Conservation (phyloP, 257 asterid genomes). For the Sherardia arvensis region DNA sequence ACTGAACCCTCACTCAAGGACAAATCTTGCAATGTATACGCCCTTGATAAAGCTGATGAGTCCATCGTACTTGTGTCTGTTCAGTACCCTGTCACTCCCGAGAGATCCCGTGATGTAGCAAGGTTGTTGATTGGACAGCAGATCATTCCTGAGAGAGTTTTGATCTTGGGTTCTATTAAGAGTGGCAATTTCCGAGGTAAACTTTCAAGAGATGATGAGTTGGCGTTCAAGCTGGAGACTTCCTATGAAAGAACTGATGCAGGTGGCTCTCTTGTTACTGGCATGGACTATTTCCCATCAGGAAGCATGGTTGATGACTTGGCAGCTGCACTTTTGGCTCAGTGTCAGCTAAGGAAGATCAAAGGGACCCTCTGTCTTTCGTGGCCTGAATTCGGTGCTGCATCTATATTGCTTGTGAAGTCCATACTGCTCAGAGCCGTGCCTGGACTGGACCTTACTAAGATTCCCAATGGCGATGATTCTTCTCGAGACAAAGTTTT, state of each 20-base stretch:
- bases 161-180: conserved; percentile 68
- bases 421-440: conserved; percentile 51
- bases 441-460: conserved; percentile 31
- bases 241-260: conserved; percentile 39
- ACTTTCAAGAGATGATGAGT: conserved; percentile 63
- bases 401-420: conserved; percentile 46
- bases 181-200: conserved; percentile 70
- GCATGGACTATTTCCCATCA: conserved; percentile 72
- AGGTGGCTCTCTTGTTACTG: conserved; percentile 33
- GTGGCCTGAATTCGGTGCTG: conserved; percentile 76
- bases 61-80: conserved; percentile 49
- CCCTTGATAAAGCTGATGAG: conserved; percentile 42
- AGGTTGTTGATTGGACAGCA: conserved; percentile 61
- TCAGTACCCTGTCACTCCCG: conserved; percentile 62
- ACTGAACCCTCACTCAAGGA: conserved; percentile 50
- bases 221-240: conserved; percentile 75
- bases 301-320: conserved; percentile 93
- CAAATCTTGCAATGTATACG: conserved; percentile 75
- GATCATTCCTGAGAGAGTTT: conserved; percentile 59
- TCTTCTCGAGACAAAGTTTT: conserved; percentile 44
- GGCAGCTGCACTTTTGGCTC: conserved; percentile 72
- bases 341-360: conserved; percentile 64
- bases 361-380: conserved; percentile 62
- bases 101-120: conserved; percentile 73
- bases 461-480: conserved; percentile 30